Percentiles rank a stretch among this genome's conserved stretches.
Conservation (phyloP, 2,329 filamentous ascomycete species). For the Ceratocystis cacaofunesta region DNA sequence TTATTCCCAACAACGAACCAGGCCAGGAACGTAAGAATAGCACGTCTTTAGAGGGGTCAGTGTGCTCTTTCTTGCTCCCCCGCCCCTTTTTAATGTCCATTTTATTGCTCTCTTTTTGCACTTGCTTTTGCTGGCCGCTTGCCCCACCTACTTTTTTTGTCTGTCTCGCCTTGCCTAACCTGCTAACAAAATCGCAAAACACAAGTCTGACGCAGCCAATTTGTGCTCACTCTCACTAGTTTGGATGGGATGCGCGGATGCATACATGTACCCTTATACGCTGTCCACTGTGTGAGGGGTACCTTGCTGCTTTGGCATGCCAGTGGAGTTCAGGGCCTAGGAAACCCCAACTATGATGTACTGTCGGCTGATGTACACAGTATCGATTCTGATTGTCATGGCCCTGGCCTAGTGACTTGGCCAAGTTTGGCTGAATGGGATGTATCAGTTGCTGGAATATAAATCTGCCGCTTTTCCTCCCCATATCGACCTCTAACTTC, state of each 20-base stretch:
- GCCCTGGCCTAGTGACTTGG: not conserved
- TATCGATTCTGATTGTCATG: not conserved
- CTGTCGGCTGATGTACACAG: slow-evolving; percentile 1
- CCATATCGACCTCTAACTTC: not conserved
- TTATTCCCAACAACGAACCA: not conserved
- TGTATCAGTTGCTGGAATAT: not conserved
- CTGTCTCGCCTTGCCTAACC: not conserved
- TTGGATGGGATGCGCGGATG: not conserved
- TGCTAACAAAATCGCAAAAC: not conserved
- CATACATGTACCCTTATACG: not conserved
- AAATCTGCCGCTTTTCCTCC: slow-evolving; percentile 5
- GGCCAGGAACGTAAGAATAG: not conserved
- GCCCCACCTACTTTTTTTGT: not conserved
- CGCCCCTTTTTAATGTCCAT: not conserved
- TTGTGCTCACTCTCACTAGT: not conserved
- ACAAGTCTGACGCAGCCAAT: not conserved
- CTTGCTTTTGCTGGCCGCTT: not conserved
- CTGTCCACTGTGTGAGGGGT: not conserved
- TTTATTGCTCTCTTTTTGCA: not conserved
- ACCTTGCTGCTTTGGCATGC: not conserved
- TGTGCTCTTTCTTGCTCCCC: not conserved
- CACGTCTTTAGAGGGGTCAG: not conserved
- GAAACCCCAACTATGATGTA: not conserved
- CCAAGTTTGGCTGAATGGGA: not conserved
- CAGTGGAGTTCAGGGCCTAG: not conserved